Evolutionary conservation across 2,329 filamentous ascomycete genomes (phyloP).

Genomic region (Didymella lethalis): DNA sequence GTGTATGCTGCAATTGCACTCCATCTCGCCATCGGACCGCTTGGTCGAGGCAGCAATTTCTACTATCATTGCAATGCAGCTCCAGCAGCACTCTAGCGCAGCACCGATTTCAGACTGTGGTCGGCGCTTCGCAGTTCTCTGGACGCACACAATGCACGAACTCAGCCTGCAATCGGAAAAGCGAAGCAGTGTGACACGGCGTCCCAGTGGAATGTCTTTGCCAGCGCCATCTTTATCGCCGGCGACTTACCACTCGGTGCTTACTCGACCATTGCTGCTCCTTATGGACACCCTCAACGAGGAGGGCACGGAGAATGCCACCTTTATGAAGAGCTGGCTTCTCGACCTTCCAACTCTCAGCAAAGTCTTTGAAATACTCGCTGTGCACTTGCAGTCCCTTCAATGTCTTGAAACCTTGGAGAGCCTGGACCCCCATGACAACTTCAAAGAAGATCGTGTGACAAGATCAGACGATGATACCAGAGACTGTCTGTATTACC

Average conservation of each 20-base stretch:
- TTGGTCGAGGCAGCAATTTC: slow-evolving; percentile 82
- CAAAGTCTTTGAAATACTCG: slow-evolving; percentile 54
- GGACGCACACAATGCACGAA: slow-evolving; percentile 73
- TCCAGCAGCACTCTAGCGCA: slow-evolving; percentile 3
- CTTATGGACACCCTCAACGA: slow-evolving; percentile 80
- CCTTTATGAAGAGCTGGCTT: slow-evolving; percentile 82
- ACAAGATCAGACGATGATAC: slow-evolving; percentile 65
- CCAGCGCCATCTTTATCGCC: slow-evolving; percentile 43
- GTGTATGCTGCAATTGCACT: slow-evolving; percentile 85
- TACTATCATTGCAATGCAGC: slow-evolving; percentile 64
- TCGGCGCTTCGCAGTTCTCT: slow-evolving; percentile 76
- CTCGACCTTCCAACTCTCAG: slow-evolving; percentile 66
- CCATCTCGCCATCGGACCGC: slow-evolving; percentile 70
- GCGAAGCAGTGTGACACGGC: slow-evolving; percentile 38
- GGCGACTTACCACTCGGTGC: slow-evolving; percentile 73
- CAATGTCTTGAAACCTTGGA: slow-evolving; percentile 36
- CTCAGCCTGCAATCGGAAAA: slow-evolving; percentile 48
- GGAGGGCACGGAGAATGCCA: slow-evolving; percentile 75
- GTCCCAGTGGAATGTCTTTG: slow-evolving; percentile 41
- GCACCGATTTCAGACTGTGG: slow-evolving; percentile 61
- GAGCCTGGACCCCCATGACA: slow-evolving; percentile 25
- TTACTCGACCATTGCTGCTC: slow-evolving; percentile 81
- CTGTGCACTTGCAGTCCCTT: slow-evolving; percentile 42
- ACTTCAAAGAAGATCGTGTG: neutral
- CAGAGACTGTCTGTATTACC: slow-evolving; percentile 78